A percentile compares a stretch with the other conserved stretches of the same genome.
Evolutionary conservation across 495 filamentous ascomycete species (phyloP).

Genomic region (Lophiostoma macrostomum): DNA sequence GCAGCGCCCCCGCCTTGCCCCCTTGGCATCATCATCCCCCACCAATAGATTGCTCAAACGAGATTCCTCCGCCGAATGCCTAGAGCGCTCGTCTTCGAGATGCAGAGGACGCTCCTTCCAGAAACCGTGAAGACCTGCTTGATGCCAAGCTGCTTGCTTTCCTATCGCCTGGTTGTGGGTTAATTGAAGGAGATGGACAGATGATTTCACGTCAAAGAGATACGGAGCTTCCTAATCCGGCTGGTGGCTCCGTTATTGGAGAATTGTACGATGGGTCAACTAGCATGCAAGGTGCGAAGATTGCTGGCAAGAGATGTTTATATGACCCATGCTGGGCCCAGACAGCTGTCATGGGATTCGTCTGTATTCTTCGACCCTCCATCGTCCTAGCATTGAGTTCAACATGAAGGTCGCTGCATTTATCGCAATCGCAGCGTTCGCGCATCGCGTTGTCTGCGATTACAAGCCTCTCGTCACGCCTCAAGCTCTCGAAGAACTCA

Average conservation of each 20-base stretch:
- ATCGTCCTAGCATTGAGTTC: too few relatives aligned
- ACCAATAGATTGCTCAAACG: conserved; percentile 8
- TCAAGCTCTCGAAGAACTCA: conserved; percentile 41
- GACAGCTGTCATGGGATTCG: too few relatives aligned
- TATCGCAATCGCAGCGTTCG: conserved; percentile 8
- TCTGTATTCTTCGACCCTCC: too few relatives aligned
- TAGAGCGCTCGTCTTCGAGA: background rate
- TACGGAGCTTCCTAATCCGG: conserved; percentile 11
- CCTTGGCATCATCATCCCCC: conserved; percentile 19
- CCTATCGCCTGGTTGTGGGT: conserved; percentile 16
- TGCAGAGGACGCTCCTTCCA: conserved; percentile 8
- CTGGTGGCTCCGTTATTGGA: background rate
- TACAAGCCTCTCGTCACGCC: conserved; percentile 11
- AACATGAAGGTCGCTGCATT: conserved; percentile 19
- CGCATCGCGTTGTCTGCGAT: background rate
- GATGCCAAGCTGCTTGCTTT: background rate
- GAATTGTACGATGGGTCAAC: too few relatives aligned
- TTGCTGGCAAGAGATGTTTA: too few relatives aligned
- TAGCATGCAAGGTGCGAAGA: too few relatives aligned
- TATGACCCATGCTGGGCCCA: too few relatives aligned
- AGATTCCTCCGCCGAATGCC: background rate
- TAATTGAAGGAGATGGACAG: too few relatives aligned
- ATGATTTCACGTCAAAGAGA: too few relatives aligned
- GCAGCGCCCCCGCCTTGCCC: background rate
- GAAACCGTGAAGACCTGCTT: background rate